Base-by-base conservation (phyloP, 768 basidiomycete genomes). In the Kwoniella botswanensis region DNA sequence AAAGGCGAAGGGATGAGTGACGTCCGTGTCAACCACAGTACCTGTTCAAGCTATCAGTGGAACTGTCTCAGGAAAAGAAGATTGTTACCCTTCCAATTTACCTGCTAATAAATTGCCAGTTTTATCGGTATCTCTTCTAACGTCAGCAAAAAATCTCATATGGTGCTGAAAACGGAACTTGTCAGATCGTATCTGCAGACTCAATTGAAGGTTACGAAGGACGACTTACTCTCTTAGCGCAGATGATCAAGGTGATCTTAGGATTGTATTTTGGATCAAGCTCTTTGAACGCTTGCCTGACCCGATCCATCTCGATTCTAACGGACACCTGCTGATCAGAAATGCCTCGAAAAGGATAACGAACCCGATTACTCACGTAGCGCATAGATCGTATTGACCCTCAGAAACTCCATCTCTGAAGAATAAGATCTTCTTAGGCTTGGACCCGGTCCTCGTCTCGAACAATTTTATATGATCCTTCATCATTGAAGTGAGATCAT, bases 391-490 rank as follows among this genome's bases (percentile, higher is more conserved):
- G 63, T 78, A 84, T 62, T 83, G 81, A 2, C 81, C 82, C 63
- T 83, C 79, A 4, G 72, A 73, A 13, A 82, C 79, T 70, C 82
- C 83, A 58, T 83, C 82, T 44, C 83, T 72, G 74, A 82, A 84
- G 72, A 84, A 71, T 44, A 82, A 65, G 64, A 84, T 77, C 50
- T 76, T 77, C 13, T 74, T 67, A 0, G 83, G 79, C 22, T 71
- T 55, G 4, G 24, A 55, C 18, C 73, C 70, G 11, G 67, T 76
- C 50, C 80, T 81, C 52, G 74, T 73, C 56, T 76, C 69, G 69
- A 78, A 84, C 43, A 65, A 63, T 17, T 63, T 54, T 18, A 82
- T 63, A 44, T 82, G 79, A 4, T 69, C 50, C 21, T 69, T 67
- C n/a, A 78, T 64, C 80, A 84, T 82, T 10, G 54, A 46, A 17